These are phyloP conservation scores for Leishmania mexicana DNA, from an alignment of 208 protist species.

Conservation along the genomic window DNA sequence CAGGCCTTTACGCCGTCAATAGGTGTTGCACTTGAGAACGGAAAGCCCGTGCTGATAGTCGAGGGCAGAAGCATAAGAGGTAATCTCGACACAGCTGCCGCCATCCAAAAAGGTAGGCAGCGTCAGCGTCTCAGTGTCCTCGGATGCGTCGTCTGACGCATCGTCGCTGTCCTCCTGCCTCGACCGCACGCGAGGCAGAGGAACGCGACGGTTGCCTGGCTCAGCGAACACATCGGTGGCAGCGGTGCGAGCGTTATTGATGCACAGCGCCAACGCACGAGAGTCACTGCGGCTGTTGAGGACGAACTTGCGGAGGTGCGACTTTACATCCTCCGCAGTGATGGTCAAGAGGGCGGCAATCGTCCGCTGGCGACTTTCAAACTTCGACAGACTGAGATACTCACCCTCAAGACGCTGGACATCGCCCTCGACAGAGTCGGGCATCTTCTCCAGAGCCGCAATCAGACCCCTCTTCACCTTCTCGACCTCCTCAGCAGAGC, in stretches of 20 bases:
- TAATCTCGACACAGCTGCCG: constrained; percentile 19
- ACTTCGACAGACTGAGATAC: constrained; percentile 37
- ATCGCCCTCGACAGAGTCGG: constrained; percentile 50
- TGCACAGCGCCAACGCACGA: constrained; percentile 44
- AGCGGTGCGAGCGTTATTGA: constrained; percentile 39
- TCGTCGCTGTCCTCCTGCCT: constrained; percentile 8
- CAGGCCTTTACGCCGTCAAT: not conserved
- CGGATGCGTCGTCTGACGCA: not conserved
- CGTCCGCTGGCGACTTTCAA: constrained; percentile 34
- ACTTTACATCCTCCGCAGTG: constrained; percentile 35
- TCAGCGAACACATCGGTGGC: constrained; percentile 9
- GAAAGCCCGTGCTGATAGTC: constrained; percentile 22
- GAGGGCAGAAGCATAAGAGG: constrained; percentile 12
- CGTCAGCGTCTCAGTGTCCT: constrained; percentile 16
- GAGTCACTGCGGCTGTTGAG: constrained; percentile 43
- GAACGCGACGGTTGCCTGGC: constrained; percentile 8
- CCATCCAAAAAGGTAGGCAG: constrained; percentile 39
- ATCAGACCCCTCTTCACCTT: constrained; percentile 49
- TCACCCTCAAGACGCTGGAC: constrained; percentile 30
- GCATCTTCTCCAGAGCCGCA: constrained; percentile 44
- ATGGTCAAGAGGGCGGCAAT: constrained; percentile 43
- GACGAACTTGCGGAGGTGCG: constrained; percentile 40
- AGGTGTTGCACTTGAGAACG: constrained; percentile 22
- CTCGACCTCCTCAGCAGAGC: constrained; percentile 36
- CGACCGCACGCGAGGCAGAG: constrained; percentile 4